Percentiles rank a stretch among this genome's conserved stretches.
phyloP scores from a whole-genome alignment of 257 asterid genomes.

The Primulina eburnea region DNA sequence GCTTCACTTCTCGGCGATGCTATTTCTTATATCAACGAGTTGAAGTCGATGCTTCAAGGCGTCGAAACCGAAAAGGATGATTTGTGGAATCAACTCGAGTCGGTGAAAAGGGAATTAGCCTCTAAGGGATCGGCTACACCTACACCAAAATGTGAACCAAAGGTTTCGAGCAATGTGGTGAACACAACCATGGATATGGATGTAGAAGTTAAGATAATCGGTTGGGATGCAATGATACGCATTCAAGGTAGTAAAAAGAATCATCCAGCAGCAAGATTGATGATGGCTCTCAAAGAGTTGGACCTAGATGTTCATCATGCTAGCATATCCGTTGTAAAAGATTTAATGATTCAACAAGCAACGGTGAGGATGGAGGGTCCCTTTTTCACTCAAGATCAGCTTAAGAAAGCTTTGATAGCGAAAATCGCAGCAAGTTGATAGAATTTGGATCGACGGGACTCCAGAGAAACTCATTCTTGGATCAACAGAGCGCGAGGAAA shows the following conservation, averaged over 20 bases:
- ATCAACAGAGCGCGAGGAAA: not conserved
- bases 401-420: slow-evolving; percentile 55
- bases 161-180: slow-evolving; percentile 8
- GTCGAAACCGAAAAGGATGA: slow-evolving; percentile 52
- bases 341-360: slow-evolving; percentile 80
- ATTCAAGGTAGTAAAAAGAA: slow-evolving; percentile 65
- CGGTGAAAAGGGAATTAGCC: slow-evolving; percentile 46
- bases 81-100: slow-evolving; percentile 44
- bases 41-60: slow-evolving; percentile 53
- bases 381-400: slow-evolving; percentile 65
- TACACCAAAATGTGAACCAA: slow-evolving; percentile 28
- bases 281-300: slow-evolving; percentile 64
- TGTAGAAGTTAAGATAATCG: slow-evolving; percentile 67
- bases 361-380: slow-evolving; percentile 78
- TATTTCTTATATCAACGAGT: slow-evolving; percentile 65
- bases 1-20: slow-evolving; percentile 93
- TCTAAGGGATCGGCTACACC: slow-evolving; percentile 28
- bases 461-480: not conserved
- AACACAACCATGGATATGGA: slow-evolving; percentile 40
- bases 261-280: slow-evolving; percentile 82
- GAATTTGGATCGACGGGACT: not conserved
- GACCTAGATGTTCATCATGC: slow-evolving; percentile 77
- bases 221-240: slow-evolving; percentile 71
- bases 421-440: slow-evolving; percentile 43
- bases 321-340: slow-evolving; percentile 70